A percentile compares a stretch with the other conserved stretches of the same genome.
Conservation (phyloP, 2,329 filamentous ascomycete genomes). For the Diaporthe eres region DNA sequence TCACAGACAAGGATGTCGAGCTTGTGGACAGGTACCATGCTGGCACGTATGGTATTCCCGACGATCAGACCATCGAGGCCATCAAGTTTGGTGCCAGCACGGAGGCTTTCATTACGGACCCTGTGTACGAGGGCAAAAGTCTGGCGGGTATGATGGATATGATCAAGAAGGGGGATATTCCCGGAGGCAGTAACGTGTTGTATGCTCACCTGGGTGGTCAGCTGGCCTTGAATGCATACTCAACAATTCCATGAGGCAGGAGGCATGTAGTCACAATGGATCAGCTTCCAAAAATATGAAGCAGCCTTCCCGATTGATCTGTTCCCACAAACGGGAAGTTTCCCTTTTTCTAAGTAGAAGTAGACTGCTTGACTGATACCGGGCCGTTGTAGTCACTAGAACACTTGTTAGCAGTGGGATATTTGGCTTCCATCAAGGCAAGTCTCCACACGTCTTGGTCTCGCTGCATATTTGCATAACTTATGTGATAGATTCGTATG, state of each 20-base stretch:
- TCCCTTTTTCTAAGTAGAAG: too few relatives aligned
- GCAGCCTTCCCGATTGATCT: too few relatives aligned
- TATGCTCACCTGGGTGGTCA: conserved; percentile 82
- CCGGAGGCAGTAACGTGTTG: conserved; percentile 72
- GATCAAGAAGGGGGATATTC: conserved; percentile 73
- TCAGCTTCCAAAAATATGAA: too few relatives aligned
- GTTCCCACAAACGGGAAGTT: too few relatives aligned
- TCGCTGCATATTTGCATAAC: too few relatives aligned
- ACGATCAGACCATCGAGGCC: conserved; percentile 74
- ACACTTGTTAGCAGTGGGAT: too few relatives aligned
- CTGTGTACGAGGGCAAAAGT: conserved; percentile 83
- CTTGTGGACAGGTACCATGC: conserved; percentile 77
- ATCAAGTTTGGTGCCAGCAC: conserved; percentile 78
- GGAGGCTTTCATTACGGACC: conserved; percentile 82
- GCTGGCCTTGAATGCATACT: conserved; percentile 78
- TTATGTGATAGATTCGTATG: too few relatives aligned
- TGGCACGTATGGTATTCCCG: conserved; percentile 75
- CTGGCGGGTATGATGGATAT: conserved; percentile 80
- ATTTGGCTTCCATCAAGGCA: too few relatives aligned
- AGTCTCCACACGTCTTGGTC: too few relatives aligned
- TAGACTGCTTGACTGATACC: too few relatives aligned
- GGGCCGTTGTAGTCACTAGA: too few relatives aligned
- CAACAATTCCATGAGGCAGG: conserved; percentile 51
- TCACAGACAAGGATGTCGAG: conserved; percentile 73
- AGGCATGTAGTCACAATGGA: too few relatives aligned